phyloP scores from a whole-genome alignment of 331 rosid genomes.

The Stylosanthes scabra region DNA sequence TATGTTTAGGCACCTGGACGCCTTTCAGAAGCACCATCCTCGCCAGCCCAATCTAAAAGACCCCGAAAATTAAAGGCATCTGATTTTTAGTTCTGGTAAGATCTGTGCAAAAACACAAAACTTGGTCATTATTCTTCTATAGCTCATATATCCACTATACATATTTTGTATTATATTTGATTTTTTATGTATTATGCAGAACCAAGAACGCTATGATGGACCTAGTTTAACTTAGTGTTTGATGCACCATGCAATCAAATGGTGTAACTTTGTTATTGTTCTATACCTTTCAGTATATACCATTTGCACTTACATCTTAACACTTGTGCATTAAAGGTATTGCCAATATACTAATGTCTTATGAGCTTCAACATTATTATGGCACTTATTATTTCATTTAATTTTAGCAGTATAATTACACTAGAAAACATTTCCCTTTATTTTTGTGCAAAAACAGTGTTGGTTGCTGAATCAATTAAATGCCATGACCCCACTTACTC shows the following conservation, averaged over 20 bases:
- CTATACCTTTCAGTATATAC: no score
- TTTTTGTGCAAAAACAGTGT: neutral
- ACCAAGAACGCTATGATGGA: no score
- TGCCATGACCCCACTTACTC: neutral
- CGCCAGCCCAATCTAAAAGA: slow-evolving; percentile 88
- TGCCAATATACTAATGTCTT: neutral
- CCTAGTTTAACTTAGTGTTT: no score
- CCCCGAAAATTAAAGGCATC: slow-evolving; percentile 92
- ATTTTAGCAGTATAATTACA: no score
- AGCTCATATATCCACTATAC: neutral
- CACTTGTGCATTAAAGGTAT: no score
- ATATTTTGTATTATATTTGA: slow-evolving; percentile 2
- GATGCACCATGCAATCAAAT: no score
- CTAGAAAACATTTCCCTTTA: neutral
- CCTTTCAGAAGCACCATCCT: slow-evolving; percentile 61
- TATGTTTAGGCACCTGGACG: slow-evolving; percentile 69
- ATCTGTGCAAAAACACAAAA: slow-evolving; percentile 1
- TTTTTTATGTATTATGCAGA: neutral
- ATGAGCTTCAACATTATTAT: neutral
- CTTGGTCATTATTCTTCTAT: slow-evolving; percentile 5
- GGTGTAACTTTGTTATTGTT: no score
- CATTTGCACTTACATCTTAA: no score
- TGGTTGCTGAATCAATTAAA: neutral
- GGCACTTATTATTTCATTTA: neutral
- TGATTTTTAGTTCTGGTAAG: slow-evolving; percentile 66